A percentile compares a stretch with the other conserved stretches of the same genome.
These are phyloP conservation scores for Neonectria magnoliae DNA, from an alignment of 2,329 filamentous ascomycete genomes.

Conservation along the genomic window DNA sequence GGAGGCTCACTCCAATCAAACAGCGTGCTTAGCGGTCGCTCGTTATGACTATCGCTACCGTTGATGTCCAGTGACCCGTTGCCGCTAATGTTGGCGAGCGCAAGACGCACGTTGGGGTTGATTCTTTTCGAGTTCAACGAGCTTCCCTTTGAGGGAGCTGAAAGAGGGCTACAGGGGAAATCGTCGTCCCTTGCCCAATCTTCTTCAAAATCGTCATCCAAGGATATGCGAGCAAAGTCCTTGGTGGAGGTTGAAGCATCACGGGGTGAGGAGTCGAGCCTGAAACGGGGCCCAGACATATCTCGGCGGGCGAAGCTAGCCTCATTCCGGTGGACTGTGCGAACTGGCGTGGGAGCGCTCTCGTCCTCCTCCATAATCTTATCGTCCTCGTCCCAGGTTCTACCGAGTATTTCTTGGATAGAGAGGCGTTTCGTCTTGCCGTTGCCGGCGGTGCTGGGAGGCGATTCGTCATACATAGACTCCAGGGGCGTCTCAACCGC, in stretches of 20 bases:
- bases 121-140: constrained; percentile 64
- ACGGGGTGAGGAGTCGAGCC: constrained; percentile 44
- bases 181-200: constrained; percentile 69
- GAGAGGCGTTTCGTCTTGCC: constrained; percentile 65
- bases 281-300: constrained; percentile 41
- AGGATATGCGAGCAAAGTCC: constrained; percentile 62
- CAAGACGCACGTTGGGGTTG: constrained; percentile 63
- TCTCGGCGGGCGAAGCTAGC: constrained; percentile 23
- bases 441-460: constrained; percentile 66
- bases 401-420: constrained; percentile 67
- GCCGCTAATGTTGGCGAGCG: constrained; percentile 63
- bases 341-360: constrained; percentile 61
- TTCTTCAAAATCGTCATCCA: constrained; percentile 71
- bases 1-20: constrained; percentile 83
- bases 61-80: constrained; percentile 52
- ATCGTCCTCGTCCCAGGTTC: constrained; percentile 63
- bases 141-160: constrained; percentile 61
- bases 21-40: constrained; percentile 72
- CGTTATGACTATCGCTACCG: constrained; percentile 31
- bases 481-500: constrained; percentile 77
- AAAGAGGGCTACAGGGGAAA: constrained; percentile 64
- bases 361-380: constrained; percentile 73
- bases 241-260: constrained; percentile 48
- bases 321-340: constrained; percentile 47
- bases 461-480: constrained; percentile 84